Evolutionary conservation across 225 moss, liverwort and hornwort species (phyloP), one percentile per base, ranked within the genome.

Genomic region (Asterella californica): DNA sequence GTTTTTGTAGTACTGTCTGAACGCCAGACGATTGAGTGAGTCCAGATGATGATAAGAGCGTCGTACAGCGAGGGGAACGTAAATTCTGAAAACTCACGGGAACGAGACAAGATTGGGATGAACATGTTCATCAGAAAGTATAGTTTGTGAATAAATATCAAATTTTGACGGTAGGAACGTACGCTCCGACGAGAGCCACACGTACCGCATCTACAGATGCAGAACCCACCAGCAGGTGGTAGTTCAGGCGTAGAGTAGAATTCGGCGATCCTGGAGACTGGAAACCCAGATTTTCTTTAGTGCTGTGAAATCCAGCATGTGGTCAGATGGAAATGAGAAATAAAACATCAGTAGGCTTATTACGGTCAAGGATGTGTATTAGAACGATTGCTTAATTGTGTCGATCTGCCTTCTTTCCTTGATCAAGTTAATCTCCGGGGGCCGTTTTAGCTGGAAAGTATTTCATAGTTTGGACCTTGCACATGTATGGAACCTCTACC

Each of bases 141-240:
- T 24, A 24, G 33, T 30, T 14, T 65, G 32, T 65, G 65, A 65
- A 65, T 65, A 65, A 7, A 9, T 9, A 33, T 14, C 65, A 73
- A 48, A 73, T 73, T 73, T 73, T 73, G 73, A 73, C 50, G 30
- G n/a, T 52, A 50, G 27, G n/a, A 27, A 48, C 30, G 47, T 73
- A 48, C 0, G n/a, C 17, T 48, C 48, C 24, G 2, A 18, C 45
- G 47, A 17, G 47, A 46, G 49, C 37, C n/a, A 37, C 38, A 21
- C 22, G 54, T 3, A 48, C 71, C 30, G n/a, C 29, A 25, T 29
- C 3, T 9, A 4, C 29, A 24, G 50, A 42, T 21, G 69, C 49
- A 6, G 21, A 3, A 48, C 25, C 42, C 52, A 52, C 52, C 12
- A 52, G 52, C 10, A 52, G 36, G 17, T 22, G 25, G 24, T 72